A percentile compares a stretch with the other conserved stretches of the same genome.
These are phyloP conservation scores for Auxenochlorella protothecoides DNA, from an alignment of 139 green algal species.

Conservation along the genomic window DNA sequence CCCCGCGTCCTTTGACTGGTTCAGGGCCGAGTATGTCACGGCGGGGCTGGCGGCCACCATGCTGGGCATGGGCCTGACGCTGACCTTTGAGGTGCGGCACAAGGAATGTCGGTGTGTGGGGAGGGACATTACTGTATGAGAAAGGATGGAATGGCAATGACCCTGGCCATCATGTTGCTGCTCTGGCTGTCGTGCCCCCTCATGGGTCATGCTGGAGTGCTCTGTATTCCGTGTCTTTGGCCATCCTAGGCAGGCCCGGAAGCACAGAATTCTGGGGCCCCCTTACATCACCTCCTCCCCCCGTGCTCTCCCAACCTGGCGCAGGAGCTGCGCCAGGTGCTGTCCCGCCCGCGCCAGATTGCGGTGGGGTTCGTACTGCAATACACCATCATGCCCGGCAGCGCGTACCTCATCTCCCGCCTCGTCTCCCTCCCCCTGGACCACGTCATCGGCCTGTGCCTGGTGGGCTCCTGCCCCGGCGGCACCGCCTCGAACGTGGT, in stretches of 20 bases:
- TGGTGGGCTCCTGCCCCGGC: conserved; percentile 48
- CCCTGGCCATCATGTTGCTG: too few relatives aligned
- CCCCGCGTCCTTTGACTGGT: conserved; percentile 45
- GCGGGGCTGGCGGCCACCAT: conserved; percentile 45
- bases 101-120: too few relatives aligned
- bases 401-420: conserved; percentile 44
- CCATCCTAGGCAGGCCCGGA: too few relatives aligned
- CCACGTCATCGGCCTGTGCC: conserved; percentile 38
- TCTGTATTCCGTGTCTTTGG: too few relatives aligned
- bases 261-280: too few relatives aligned
- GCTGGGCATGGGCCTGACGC: conserved; percentile 63
- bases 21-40: conserved; percentile 25
- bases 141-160: too few relatives aligned
- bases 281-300: too few relatives aligned
- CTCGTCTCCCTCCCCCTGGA: conserved; percentile 17
- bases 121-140: too few relatives aligned
- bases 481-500: conserved; percentile 67
- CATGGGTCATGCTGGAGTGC: background rate
- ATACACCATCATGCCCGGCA: conserved; percentile 66
- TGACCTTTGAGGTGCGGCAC: conserved; percentile 30
- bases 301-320: background rate
- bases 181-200: background rate
- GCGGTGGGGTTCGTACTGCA: conserved; percentile 27
- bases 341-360: conserved; percentile 34
- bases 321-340: conserved; percentile 30